These are phyloP conservation scores for Abortiporus biennis DNA, from an alignment of 1,284 basidiomycete genomes.

Conservation along the genomic window DNA sequence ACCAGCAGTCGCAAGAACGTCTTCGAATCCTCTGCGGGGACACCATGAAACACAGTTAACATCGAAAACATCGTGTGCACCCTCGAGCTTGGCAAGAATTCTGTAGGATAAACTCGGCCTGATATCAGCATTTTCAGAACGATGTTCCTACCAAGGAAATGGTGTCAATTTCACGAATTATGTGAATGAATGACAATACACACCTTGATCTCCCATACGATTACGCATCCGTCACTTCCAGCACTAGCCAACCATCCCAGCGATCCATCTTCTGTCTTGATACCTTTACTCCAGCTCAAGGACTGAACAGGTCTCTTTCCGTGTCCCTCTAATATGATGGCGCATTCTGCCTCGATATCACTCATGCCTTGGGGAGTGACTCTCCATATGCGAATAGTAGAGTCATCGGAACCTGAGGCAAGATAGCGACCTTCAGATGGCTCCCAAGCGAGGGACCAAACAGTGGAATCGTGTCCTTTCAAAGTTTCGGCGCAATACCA, in stretches of 20 bases:
- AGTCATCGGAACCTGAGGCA: conserved; percentile 80
- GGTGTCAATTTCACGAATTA: neutral
- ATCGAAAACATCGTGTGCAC: conserved; percentile 71
- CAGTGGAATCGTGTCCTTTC: conserved; percentile 79
- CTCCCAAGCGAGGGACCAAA: conserved; percentile 87
- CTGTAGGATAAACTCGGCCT: conserved; percentile 28
- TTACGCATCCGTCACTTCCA: conserved; percentile 73
- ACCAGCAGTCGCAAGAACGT: conserved; percentile 70
- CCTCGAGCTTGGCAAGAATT: conserved; percentile 45
- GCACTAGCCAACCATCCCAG: conserved; percentile 73
- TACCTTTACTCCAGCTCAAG: conserved; percentile 61
- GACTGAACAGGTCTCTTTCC: conserved; percentile 69
- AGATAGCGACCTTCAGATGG: conserved; percentile 74
- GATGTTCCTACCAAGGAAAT: neutral
- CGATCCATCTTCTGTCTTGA: conserved; percentile 15
- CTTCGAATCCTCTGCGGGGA: conserved; percentile 49
- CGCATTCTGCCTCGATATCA: conserved; percentile 54
- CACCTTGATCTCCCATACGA: conserved; percentile 69
- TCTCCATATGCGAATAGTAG: conserved; percentile 66
- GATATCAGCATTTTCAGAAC: neutral
- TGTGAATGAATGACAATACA: conserved; percentile 15
- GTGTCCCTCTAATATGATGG: conserved; percentile 53
- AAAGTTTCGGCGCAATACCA: conserved; percentile 89
- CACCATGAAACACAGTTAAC: conserved; percentile 81
- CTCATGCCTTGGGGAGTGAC: conserved; percentile 32